Conservation (phyloP, 1,139 yeast genomes). For the Yamadazyma sp. region DNA sequence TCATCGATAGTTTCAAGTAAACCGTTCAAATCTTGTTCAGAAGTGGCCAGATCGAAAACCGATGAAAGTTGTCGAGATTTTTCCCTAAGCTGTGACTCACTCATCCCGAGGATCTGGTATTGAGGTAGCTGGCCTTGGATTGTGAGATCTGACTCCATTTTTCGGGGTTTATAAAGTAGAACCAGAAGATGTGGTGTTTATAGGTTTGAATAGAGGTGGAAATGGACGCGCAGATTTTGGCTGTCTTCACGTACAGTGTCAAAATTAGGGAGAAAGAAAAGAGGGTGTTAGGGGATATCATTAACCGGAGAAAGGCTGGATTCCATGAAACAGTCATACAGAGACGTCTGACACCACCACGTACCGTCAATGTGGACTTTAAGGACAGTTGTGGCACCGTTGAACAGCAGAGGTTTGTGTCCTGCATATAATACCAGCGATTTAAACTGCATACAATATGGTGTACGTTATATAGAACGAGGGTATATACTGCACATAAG, state of each 20-base stretch:
- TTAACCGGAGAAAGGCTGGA: too few species aligned
- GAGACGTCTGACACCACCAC: too few species aligned
- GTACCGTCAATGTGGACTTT: too few species aligned
- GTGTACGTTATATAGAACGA: too few species aligned
- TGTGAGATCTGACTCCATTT: neutral
- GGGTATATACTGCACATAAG: too few species aligned
- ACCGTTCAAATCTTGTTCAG: conserved; percentile 14
- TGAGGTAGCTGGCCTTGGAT: neutral
- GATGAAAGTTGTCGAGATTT: conserved; percentile 3
- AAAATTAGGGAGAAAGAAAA: too few species aligned
- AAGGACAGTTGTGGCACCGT: too few species aligned
- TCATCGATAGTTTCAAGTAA: conserved; percentile 11
- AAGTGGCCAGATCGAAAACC: conserved; percentile 11
- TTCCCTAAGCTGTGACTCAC: neutral
- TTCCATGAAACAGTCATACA: too few species aligned
- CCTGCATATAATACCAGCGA: neutral
- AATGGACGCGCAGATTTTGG: conserved; percentile 1
- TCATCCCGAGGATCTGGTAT: conserved; percentile 5
- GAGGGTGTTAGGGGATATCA: neutral
- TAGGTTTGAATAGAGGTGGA: neutral
- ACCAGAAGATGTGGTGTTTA: too few species aligned
- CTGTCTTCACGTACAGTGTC: too few species aligned
- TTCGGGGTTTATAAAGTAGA: too few species aligned
- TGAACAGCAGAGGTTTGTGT: too few species aligned
- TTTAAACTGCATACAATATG: neutral